These are phyloP conservation scores for Trypanosoma platydactyli DNA, from an alignment of 208 protist species.

Conservation along the genomic window DNA sequence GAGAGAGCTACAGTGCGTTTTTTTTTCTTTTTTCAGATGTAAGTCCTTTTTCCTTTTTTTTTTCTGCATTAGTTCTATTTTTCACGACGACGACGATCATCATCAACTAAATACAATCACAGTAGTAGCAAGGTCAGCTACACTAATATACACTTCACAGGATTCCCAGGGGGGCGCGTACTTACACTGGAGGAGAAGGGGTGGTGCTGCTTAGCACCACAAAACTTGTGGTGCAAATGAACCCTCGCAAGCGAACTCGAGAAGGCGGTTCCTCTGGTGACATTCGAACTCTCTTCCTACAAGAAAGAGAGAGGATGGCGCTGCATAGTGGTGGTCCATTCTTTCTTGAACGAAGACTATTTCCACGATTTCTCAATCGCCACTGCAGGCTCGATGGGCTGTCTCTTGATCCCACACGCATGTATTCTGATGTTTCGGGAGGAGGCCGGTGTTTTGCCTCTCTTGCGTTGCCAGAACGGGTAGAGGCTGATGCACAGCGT, in stretches of 20 bases:
- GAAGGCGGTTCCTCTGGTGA: constrained; percentile 8
- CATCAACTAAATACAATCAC: background rate
- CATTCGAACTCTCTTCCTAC: constrained; percentile 14
- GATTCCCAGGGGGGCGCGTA: background rate
- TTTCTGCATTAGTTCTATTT: background rate
- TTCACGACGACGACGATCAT: too few relatives aligned
- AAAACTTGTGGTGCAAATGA: constrained; percentile 1
- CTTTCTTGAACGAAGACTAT: constrained; percentile 29
- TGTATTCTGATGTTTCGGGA: background rate
- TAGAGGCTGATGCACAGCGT: background rate
- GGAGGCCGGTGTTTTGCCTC: background rate
- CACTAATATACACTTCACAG: background rate
- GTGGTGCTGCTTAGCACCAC: background rate
- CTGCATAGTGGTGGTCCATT: constrained; percentile 18
- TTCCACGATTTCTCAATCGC: background rate
- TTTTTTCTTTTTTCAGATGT: too few relatives aligned
- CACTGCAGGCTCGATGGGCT: background rate
- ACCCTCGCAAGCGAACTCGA: constrained; percentile 8
- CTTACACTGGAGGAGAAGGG: background rate
- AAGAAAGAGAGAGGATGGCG: constrained; percentile 3
- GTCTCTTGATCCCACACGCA: constrained; percentile 16
- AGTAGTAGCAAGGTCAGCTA: background rate
- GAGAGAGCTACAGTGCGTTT: too few relatives aligned
- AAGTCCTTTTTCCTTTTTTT: background rate
- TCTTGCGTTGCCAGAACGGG: constrained; percentile 9